Conservation (phyloP, 2,329 filamentous ascomycete species). For the Neoascochyta sp. region DNA sequence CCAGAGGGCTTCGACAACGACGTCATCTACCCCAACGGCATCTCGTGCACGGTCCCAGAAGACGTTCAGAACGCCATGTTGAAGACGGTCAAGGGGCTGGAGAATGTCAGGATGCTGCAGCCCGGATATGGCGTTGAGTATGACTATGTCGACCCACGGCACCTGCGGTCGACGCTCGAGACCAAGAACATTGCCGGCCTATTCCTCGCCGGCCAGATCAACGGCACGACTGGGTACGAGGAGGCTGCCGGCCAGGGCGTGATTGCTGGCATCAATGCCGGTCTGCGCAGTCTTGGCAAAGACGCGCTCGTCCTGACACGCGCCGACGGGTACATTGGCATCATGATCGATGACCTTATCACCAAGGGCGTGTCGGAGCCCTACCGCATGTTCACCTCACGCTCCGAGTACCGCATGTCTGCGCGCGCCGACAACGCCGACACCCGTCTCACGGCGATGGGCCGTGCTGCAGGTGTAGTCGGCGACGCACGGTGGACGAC, state of each 20-base stretch:
- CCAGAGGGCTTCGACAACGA: slow-evolving; percentile 90
- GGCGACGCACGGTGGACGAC: slow-evolving; percentile 71
- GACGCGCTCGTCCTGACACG: slow-evolving; percentile 66
- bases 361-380: slow-evolving; percentile 96
- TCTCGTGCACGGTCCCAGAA: slow-evolving; percentile 92
- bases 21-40: slow-evolving; percentile 90
- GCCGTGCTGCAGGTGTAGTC: slow-evolving; percentile 72
- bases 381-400: slow-evolving; percentile 96
- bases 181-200: slow-evolving; percentile 87
- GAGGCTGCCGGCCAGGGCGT: slow-evolving; percentile 94
- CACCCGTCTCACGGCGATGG: slow-evolving; percentile 74
- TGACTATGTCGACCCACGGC: slow-evolving; percentile 93
- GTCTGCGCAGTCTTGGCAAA: slow-evolving; percentile 67
- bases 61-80: slow-evolving; percentile 82
- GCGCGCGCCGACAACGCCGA: slow-evolving; percentile 94
- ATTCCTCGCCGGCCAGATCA: slow-evolving; percentile 93
- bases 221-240: slow-evolving; percentile 96
- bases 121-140: slow-evolving; percentile 97
- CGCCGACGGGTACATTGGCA: slow-evolving; percentile 91
- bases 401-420: slow-evolving; percentile 92
- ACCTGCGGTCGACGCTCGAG: slow-evolving; percentile 82
- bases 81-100: slow-evolving; percentile 82
- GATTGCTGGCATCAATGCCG: slow-evolving; percentile 89
- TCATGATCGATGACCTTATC: slow-evolving; percentile 97
- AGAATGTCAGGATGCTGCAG: slow-evolving; percentile 87